These are phyloP conservation scores for Dillenia turbinata DNA, from an alignment of 164 flowering plant species.

Conservation along the genomic window DNA sequence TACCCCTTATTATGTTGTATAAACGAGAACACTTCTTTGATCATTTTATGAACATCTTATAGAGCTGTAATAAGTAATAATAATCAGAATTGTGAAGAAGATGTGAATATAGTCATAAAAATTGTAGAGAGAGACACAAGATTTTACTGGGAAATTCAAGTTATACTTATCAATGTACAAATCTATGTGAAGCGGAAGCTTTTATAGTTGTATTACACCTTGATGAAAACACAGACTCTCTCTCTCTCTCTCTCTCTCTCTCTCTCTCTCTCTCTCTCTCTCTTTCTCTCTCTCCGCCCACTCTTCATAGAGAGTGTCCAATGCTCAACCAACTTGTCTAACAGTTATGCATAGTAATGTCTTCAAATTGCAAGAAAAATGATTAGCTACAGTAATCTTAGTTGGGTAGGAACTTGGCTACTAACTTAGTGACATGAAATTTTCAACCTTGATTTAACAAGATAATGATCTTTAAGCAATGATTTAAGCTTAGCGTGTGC, in stretches of 20 bases:
- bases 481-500: too few relatives aligned
- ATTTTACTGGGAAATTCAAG: constrained; percentile 24
- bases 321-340: too few relatives aligned
- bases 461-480: too few relatives aligned
- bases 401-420: too few relatives aligned
- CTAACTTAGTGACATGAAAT: too few relatives aligned
- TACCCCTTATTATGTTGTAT: constrained; percentile 4
- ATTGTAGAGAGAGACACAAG: constrained; percentile 2
- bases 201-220: constrained; percentile 17
- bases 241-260: constrained; percentile 19
- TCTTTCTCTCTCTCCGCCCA: too few relatives aligned
- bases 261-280: constrained; percentile 5
- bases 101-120: constrained; percentile 22
- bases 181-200: constrained; percentile 8
- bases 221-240: constrained; percentile 2
- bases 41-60: constrained; percentile 1
- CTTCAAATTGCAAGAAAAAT: too few relatives aligned
- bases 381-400: too few relatives aligned
- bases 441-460: too few relatives aligned
- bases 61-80: constrained; percentile 15
- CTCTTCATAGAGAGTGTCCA: too few relatives aligned
- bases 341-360: too few relatives aligned
- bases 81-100: constrained; percentile 17
- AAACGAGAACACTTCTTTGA: constrained; percentile 10
- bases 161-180: constrained; percentile 18